Conservation (phyloP, 148 eudicot genomes). For the Dysphania ambrosioides region DNA sequence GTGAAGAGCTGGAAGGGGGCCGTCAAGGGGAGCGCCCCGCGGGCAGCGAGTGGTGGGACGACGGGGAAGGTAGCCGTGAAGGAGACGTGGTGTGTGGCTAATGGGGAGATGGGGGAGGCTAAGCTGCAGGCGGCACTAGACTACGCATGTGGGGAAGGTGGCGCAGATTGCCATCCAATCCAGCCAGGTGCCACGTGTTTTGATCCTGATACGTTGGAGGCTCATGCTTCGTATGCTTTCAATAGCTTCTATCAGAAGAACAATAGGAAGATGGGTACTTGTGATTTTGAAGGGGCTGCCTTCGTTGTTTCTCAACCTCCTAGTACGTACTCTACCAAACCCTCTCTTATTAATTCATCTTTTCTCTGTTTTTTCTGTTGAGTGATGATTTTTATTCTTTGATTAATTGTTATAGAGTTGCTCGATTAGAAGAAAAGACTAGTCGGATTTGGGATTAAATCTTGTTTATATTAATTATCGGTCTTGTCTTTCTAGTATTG, state of each 20-base stretch:
- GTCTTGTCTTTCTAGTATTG: too few relatives aligned
- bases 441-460: background rate
- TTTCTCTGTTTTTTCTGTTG: background rate
- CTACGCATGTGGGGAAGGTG: conserved; percentile 86
- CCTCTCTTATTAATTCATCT: background rate
- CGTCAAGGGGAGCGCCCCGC: conserved; percentile 3
- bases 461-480: too few relatives aligned
- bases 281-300: conserved; percentile 83
- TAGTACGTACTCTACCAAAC: conserved; percentile 41
- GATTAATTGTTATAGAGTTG: background rate
- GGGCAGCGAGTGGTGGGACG: background rate
- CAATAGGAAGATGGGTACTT: conserved; percentile 52
- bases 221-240: conserved; percentile 89
- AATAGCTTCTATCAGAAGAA: conserved; percentile 88
- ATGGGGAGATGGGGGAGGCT: conserved; percentile 44
- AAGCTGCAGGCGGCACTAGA: conserved; percentile 84
- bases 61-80: conserved; percentile 1
- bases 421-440: too few relatives aligned
- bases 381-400: too few relatives aligned
- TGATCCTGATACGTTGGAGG: conserved; percentile 77
- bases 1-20: conserved; percentile 37
- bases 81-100: conserved; percentile 89
- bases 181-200: conserved; percentile 79
- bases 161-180: conserved; percentile 83
- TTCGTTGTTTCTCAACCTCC: conserved; percentile 62